These are phyloP conservation scores for Turritis glabra DNA, from an alignment of 345 rosid species.

Conservation along the genomic window DNA sequence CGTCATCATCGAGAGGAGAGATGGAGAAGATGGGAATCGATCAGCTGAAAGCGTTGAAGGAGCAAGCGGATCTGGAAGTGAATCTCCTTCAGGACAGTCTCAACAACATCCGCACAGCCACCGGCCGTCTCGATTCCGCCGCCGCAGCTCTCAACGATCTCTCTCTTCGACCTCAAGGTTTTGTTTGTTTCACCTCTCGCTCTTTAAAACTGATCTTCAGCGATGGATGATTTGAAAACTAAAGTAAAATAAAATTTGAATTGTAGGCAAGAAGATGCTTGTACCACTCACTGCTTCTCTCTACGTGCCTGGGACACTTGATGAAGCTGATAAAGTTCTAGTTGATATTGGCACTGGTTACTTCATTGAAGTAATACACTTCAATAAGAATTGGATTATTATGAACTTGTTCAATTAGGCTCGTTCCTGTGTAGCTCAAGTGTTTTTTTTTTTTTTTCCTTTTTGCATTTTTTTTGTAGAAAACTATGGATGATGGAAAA, in stretches of 20 bases:
- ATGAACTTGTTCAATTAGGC: not conserved
- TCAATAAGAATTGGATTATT: not conserved
- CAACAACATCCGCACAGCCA: conserved; percentile 94
- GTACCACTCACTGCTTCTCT: conserved; percentile 96
- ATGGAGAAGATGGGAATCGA: conserved; percentile 89
- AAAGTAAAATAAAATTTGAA: not conserved
- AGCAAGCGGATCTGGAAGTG: conserved; percentile 88
- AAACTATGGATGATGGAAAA: conserved; percentile 88
- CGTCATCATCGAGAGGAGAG: conserved; percentile 45
- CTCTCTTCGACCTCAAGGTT: conserved; percentile 73
- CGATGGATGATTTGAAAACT: not conserved
- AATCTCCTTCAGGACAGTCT: conserved; percentile 93
- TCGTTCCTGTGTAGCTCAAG: conserved; percentile 3
- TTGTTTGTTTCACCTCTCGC: not conserved
- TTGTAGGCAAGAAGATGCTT: conserved; percentile 70
- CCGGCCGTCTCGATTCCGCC: conserved; percentile 75
- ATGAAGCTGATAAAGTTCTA: conserved; percentile 74
- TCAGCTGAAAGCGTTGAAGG: conserved; percentile 82
- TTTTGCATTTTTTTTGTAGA: conserved; percentile 46
- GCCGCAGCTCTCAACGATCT: conserved; percentile 82
- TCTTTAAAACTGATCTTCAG: not conserved
- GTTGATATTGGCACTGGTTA: conserved; percentile 98
- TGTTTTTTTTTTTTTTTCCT: not conserved
- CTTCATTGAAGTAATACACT: conserved; percentile 76
- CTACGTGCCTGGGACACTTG: conserved; percentile 84